Evolutionary conservation across 129 eudicot species (phyloP), one percentile per base, ranked within the genome.

Genomic region (Flaveria linearis): DNA sequence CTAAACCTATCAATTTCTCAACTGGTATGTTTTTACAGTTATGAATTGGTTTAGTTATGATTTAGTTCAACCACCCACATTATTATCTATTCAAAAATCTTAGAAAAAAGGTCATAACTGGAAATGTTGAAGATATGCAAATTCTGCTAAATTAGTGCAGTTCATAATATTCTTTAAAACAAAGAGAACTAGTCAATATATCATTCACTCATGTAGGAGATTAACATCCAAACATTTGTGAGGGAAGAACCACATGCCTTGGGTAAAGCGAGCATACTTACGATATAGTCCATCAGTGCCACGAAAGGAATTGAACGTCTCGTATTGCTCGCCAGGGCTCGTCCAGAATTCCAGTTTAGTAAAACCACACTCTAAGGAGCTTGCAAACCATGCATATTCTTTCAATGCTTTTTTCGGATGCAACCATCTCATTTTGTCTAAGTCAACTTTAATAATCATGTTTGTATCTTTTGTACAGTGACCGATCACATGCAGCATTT

Each of bases 351-450:
- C 73, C 5, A 18, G 55, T 13, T 66, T 55, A 22, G 41, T 26
- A n/a, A 43, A 47, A 47, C 50, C 6, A 28, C 17, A 4, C 45
- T 26, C 15, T 17, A 62, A 45, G n/a, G 22, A 1, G 62, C 76
- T 56, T 6, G 20, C 2, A 69, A 69, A 23, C 9, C 30, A 69
- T 23, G 60, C 46, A 58, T 26, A n/a, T 10, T 69, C 15, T 7
- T 14, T 23, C n/a, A 47, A 18, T 9, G 30, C 18, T 16, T 43
- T 50, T 33, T 28, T 3, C 5, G 69, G 26, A 23, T 3, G 11
- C 18, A 72, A 5, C 78, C 78, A 72, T 79, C 53, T 51, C 73
- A 63, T 72, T 42, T 71, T 39, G 2, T 58, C 69, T 57, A 69
- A 52, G 23, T 72, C 73, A 11, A 72, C 43, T 56, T 79, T 74